Conservation (phyloP, 2,329 filamentous ascomycete genomes). For the Byssochlamys sp. region DNA sequence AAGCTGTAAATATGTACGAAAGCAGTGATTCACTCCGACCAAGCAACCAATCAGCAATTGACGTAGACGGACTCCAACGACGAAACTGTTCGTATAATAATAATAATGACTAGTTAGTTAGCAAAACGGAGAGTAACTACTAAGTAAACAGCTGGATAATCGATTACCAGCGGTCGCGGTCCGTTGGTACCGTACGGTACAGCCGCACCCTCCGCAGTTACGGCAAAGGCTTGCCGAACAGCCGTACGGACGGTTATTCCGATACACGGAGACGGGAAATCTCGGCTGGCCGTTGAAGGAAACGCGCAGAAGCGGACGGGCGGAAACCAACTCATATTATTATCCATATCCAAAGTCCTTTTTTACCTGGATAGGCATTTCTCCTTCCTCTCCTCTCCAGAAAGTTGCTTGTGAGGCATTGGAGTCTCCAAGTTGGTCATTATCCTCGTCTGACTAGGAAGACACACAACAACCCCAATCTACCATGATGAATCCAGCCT, state of each 20-base stretch:
- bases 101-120: too few relatives aligned
- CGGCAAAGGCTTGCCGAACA: neutral
- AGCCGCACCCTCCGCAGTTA: too few relatives aligned
- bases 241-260: neutral
- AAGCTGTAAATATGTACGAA: neutral
- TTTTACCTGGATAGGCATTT: neutral
- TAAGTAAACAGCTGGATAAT: neutral
- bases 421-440: neutral
- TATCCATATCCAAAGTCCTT: neutral
- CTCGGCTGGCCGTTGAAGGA: neutral
- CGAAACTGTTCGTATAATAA: too few relatives aligned
- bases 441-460: neutral
- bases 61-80: too few relatives aligned
- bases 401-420: constrained; percentile 1
- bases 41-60: neutral
- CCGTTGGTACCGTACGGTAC: neutral
- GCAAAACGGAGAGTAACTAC: too few relatives aligned
- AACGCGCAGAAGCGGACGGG: neutral
- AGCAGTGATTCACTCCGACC: neutral
- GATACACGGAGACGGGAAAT: neutral
- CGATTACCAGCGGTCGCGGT: neutral
- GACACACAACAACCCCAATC: constrained; percentile 2
- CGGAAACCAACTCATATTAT: neutral
- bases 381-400: neutral
- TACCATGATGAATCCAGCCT: constrained; percentile 24